Evolutionary conservation across 2,329 filamentous ascomycete species (phyloP).

Genomic region (Phoma sp.): DNA sequence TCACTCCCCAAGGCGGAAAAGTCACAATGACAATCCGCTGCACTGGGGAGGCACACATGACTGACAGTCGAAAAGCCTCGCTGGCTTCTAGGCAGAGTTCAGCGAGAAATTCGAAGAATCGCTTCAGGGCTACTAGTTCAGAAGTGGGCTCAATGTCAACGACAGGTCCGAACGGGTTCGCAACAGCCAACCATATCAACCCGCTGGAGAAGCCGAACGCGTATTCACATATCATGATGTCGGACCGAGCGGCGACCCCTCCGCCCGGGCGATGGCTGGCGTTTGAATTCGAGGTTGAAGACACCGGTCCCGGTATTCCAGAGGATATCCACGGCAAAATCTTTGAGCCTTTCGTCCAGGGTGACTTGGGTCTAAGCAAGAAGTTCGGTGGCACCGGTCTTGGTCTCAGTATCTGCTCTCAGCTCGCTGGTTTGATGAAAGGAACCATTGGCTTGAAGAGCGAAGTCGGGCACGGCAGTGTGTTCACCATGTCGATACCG

Average conservation of each 20-base stretch:
- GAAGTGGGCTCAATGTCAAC: conserved; percentile 40
- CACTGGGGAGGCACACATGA: conserved; percentile 62
- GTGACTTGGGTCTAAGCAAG: conserved; percentile 86
- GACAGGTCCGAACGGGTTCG: conserved; percentile 35
- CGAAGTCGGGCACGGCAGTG: conserved; percentile 74
- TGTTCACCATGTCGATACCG: conserved; percentile 83
- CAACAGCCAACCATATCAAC: conserved; percentile 56
- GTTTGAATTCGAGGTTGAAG: conserved; percentile 89
- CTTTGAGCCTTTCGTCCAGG: conserved; percentile 94
- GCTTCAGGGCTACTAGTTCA: conserved; percentile 39
- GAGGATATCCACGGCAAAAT: conserved; percentile 78
- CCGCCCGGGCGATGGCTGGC: conserved; percentile 71
- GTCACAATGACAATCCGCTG: conserved; percentile 81
- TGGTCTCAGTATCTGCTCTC: conserved; percentile 86
- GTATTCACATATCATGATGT: conserved; percentile 44
- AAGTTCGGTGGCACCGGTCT: conserved; percentile 90
- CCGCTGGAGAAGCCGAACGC: conserved; percentile 47
- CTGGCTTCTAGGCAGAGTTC: conserved; percentile 52
- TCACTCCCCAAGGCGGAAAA: conserved; percentile 77
- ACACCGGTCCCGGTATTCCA: conserved; percentile 86
- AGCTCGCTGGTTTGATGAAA: conserved; percentile 82
- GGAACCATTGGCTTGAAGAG: conserved; percentile 77
- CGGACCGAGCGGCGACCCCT: conserved; percentile 46
- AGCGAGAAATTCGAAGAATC: conserved; percentile 43
- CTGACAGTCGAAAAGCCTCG: conserved; percentile 54